phyloP scores from a whole-genome alignment of 2,329 filamentous ascomycete species.

The Monosporascus cannonballus region DNA sequence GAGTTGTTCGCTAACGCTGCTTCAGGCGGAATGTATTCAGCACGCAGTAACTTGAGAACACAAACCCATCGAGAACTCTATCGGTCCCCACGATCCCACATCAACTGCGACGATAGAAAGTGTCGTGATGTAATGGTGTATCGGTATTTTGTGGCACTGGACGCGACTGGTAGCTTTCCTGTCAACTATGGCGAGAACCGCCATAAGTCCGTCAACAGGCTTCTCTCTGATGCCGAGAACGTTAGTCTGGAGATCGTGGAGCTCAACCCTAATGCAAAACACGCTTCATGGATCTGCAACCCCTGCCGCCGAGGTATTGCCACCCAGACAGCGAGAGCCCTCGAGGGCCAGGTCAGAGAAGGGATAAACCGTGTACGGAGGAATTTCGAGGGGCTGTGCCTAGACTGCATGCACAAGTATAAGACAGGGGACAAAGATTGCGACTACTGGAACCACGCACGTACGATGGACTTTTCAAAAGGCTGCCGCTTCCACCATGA shows the following conservation, averaged over 20 bases:
- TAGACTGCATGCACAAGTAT: not conserved
- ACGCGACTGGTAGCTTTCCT: not conserved
- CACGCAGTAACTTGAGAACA: not conserved
- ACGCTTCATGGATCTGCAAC: no score
- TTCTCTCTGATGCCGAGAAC: not conserved
- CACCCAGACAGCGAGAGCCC: not conserved
- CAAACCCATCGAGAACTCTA: not conserved
- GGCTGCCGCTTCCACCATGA: no score
- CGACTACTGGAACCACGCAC: conserved; percentile 1
- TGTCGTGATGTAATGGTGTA: not conserved
- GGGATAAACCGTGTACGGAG: no score
- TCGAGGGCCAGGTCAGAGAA: not conserved
- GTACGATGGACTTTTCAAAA: no score
- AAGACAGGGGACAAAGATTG: not conserved
- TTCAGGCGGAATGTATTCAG: not conserved
- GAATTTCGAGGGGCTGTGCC: no score
- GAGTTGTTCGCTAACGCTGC: not conserved
- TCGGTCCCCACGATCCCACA: not conserved
- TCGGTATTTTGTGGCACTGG: not conserved
- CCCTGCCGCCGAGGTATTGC: no score
- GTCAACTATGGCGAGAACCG: not conserved
- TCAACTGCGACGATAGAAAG: not conserved
- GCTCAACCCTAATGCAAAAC: no score
- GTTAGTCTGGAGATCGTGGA: not conserved
- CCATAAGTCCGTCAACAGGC: not conserved